phyloP scores from a whole-genome alignment of 495 filamentous ascomycete genomes.

The Tuber melanosporum region DNA sequence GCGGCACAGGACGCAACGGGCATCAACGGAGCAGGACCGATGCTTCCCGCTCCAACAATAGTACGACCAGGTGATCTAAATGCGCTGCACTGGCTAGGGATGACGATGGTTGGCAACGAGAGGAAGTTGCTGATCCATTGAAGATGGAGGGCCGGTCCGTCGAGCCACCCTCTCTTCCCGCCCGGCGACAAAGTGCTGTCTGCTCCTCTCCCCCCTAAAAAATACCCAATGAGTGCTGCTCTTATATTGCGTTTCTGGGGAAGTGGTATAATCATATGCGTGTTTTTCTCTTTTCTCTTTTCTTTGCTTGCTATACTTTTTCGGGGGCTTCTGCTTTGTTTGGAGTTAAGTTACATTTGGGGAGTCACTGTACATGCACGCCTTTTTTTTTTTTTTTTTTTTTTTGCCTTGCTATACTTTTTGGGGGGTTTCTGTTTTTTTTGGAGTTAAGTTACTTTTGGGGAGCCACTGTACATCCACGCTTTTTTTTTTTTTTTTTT shows the following conservation, averaged over 20 bases:
- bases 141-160: constrained; percentile 29
- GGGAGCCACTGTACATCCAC: constrained; percentile 14
- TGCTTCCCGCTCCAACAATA: constrained; percentile 75
- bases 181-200: background rate
- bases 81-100: constrained; percentile 68
- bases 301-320: constrained; percentile 15
- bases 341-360: constrained; percentile 36
- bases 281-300: constrained; percentile 1
- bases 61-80: constrained; percentile 69
- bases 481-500: background rate
- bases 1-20: constrained; percentile 85
- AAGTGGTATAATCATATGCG: background rate
- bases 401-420: constrained; percentile 7
- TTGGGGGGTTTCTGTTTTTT: constrained; percentile 9
- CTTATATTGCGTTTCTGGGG: background rate
- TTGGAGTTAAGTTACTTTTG: constrained; percentile 35
- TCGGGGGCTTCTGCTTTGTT: constrained; percentile 11
- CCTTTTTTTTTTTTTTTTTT: background rate
- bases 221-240: background rate
- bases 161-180: background rate
- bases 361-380: constrained; percentile 13
- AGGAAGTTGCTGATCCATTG: constrained; percentile 90
- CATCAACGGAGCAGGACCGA: constrained; percentile 79
- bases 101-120: constrained; percentile 76
- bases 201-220: background rate